Base-by-base conservation (phyloP, 2,329 filamentous ascomycete genomes). In the Ophiostoma ips region DNA sequence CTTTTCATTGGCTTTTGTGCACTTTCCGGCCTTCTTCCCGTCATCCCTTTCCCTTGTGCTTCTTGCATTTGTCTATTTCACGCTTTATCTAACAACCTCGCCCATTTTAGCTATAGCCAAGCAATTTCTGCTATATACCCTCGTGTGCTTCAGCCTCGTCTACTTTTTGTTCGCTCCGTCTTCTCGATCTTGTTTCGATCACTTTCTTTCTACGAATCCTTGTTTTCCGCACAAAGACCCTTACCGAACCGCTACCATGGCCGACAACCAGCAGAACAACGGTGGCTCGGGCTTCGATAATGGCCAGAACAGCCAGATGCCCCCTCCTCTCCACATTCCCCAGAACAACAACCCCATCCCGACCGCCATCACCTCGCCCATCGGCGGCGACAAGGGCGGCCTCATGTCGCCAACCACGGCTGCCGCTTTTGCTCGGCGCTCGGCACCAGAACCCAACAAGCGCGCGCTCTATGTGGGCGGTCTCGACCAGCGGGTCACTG, bases 371-470 rank as follows among this genome's bases (percentile, higher is more conserved):
- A 88, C 84, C 55, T 95, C 87, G 52, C 88, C 88, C 44, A 80
- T 88, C 77, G 84, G 83, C 45, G 81, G 75, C 38, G 80, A 79
- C 59, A 62, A 71, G 55, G 70, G 68, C 55, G 74, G 72, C 52
- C 78, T 94, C 63, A 82, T 92, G 75, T 95, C 92, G 50, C 89
- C 92, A 11, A 84, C 81, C 61, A 88, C 83, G 60, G 81, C 81
- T 54, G 85, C 82, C 54, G 83, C 83, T 55, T 92, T 87, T 63
- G 79, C 85, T 49, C 84, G 92, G 60, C 88, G 92, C 63, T 85
- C 89, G 54, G 92, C 92, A 48, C 92, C 92, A 50, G 92, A 98
- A 72, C 92, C 92, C 56, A 98, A 98, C 74, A 98, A 98, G 79
- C 81, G 92, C 63, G 92, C 92, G 52, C 72, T 98, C 55, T 98